These are phyloP conservation scores for Eucalyptus curtisii DNA, from an alignment of 345 rosid species.

Conservation along the genomic window DNA sequence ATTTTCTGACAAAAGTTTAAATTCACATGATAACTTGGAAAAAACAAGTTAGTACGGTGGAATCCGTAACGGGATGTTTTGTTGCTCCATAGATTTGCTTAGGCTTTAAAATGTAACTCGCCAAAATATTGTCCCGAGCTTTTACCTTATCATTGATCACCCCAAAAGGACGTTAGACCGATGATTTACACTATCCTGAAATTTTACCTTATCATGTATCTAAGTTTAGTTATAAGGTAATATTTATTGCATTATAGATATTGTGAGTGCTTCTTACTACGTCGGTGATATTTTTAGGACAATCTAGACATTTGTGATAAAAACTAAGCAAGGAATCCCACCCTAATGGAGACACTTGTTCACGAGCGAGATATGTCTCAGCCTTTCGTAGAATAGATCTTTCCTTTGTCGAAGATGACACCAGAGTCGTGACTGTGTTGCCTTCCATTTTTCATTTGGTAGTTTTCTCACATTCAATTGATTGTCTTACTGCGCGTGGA, in stretches of 20 bases:
- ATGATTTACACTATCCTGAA: background rate
- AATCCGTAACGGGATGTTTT: background rate
- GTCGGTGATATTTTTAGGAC: slow-evolving; percentile 10
- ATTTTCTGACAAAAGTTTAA: no score
- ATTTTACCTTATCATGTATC: background rate
- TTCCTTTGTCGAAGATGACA: background rate
- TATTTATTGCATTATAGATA: background rate
- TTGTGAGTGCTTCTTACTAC: background rate
- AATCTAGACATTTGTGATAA: slow-evolving; percentile 82
- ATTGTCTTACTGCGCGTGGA: background rate
- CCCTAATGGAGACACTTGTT: slow-evolving; percentile 88
- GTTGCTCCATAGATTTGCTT: no score
- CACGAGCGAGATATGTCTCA: slow-evolving; percentile 54
- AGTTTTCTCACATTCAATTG: background rate
- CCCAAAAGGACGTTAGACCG: background rate
- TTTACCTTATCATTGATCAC: background rate
- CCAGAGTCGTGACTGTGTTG: background rate
- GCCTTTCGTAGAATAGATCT: background rate
- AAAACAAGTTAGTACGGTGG: background rate
- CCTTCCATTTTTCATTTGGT: background rate
- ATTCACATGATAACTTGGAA: no score
- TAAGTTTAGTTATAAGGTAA: slow-evolving; percentile 13
- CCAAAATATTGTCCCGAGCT: background rate
- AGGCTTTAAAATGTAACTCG: background rate
- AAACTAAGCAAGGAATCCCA: slow-evolving; percentile 79